Base-by-base conservation (phyloP, 352 stramenopile species). In the Phytophthora sojae region DNA sequence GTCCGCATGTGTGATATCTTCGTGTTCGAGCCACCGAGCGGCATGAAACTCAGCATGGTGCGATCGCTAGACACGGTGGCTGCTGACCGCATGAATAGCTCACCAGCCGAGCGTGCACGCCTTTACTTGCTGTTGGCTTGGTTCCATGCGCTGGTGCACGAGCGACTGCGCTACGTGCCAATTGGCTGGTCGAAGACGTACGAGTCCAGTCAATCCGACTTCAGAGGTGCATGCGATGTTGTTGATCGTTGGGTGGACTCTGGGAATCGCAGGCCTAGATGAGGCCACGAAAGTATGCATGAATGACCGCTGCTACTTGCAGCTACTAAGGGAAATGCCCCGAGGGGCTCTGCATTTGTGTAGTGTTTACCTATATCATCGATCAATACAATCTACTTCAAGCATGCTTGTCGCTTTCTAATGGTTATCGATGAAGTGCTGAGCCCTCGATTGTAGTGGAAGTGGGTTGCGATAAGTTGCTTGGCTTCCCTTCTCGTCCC, bases 121-220 rank as follows among this genome's bases (percentile, higher is more conserved):
- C 74, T 99, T 29, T 99, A 99, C 73, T 80, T 99, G 61, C 78
- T 99, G 23, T 82, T 99, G 30, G 91, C 96, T 39, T 99, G 98
- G 97, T 96, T 99, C 62, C 98, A 99, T 73, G 97, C 98, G 0
- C 88, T 99, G 11, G 93, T 99, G 39, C 94, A 99, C 74, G 98
- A 99, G 79, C 89, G 98, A 12, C 80, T 99, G 51, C 93, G 97
- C 8, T 99, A 99, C 78, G 94, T 98, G 14, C 97, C 98, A 23
- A 89, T 98, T 30, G 98, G 98, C 15, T 99, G 98, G 98, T 99
- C 93, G 19, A 99, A 99, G 71, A 87, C 83, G 15, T 99, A 99
- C 78, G 98, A 99, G 69, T 99, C 99, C 76, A 99, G 94, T 49
- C 98, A 99, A 77, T 97, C 97, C 5, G 98, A 99, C 83, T 98